Evolutionary conservation across 805 yeast genomes (phyloP), one percentile per base, ranked within the genome.

Genomic region (Sugiyamaella chiloensis): DNA sequence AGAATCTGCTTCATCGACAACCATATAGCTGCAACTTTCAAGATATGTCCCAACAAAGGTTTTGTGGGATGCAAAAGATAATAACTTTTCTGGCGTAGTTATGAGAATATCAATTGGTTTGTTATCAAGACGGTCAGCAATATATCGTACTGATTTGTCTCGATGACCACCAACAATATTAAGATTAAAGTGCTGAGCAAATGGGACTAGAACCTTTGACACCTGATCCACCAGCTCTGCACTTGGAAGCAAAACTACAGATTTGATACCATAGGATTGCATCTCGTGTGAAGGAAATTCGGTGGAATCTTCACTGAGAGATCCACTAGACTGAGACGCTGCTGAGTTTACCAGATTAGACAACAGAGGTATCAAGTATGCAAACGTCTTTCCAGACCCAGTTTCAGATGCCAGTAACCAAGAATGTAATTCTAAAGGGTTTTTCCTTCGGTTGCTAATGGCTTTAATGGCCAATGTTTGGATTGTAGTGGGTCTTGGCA

Each of bases 321-420:
- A 24, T 20, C 3, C 29, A 4, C 4, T 4, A 4, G 69, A 72
- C 0, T 65, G 60, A 9, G 44, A 45, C 6, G 12, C 21, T 4
- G 27, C 11, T n/a, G 19, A 11, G 11, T 34, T 23, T 4, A 26
- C 32, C 19, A 19, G 21, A 9, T 36, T 11, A 31, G 40, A 84
- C 31, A 90, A 53, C 29, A 91, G 53, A 0, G 96, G 90, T 0
- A 85, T 80, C 51, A 93, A 61, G 60, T 90, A 91, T 0, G 97
- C 89, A 81, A 96, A 81, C 0, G 99, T 91, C 62, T 91, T 91
- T 6, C 99, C 99, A 0, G 96, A 85, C 0, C 99, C 99, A 0
- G 99, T 91, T 63, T 93, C 98, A 2, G 97, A 96, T 0, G 98
- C 97, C 46, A 91, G 65, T 2, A 93, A 79, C 70, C 79, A 87